These are phyloP conservation scores for Leersia perrieri DNA, from an alignment of 176 grass and related monocot species.

Conservation along the genomic window DNA sequence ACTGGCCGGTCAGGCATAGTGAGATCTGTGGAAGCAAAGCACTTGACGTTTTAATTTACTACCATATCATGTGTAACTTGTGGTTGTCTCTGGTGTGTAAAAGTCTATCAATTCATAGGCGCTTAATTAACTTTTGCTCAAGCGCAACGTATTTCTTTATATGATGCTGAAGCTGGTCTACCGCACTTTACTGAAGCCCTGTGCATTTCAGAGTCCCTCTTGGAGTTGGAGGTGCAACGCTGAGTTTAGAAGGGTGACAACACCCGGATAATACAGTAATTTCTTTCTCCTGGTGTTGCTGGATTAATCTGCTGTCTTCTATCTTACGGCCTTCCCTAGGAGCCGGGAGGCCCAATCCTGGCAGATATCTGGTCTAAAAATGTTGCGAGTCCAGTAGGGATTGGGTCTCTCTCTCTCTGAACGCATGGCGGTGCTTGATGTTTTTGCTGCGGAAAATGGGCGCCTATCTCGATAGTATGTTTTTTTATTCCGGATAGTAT, in stretches of 20 bases:
- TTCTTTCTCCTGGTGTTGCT: neutral
- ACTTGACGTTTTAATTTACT: slow-evolving; percentile 17
- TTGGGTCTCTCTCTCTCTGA: too few species aligned
- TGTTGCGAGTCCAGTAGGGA: neutral
- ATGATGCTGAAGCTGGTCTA: neutral
- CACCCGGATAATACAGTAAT: neutral
- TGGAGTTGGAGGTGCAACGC: neutral
- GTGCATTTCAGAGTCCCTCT: neutral
- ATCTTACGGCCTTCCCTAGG: too few species aligned
- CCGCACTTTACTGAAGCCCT: neutral
- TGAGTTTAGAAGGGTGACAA: neutral
- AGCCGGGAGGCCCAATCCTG: neutral
- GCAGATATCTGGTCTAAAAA: neutral
- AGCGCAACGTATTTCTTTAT: neutral
- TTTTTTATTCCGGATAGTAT: too few species aligned
- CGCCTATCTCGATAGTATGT: too few species aligned
- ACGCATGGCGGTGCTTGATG: too few species aligned
- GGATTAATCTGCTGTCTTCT: too few species aligned
- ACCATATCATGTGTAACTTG: slow-evolving; percentile 29
- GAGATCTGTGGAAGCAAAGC: neutral
- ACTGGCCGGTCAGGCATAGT: slow-evolving; percentile 54
- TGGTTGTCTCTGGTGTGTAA: slow-evolving; percentile 11
- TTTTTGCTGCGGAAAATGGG: too few species aligned
- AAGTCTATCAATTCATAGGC: slow-evolving; percentile 28
- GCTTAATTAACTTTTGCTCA: slow-evolving; percentile 1